Conservation (phyloP, 192 early-diverging fungal species). For the Pecoramyces ruminantium region DNA sequence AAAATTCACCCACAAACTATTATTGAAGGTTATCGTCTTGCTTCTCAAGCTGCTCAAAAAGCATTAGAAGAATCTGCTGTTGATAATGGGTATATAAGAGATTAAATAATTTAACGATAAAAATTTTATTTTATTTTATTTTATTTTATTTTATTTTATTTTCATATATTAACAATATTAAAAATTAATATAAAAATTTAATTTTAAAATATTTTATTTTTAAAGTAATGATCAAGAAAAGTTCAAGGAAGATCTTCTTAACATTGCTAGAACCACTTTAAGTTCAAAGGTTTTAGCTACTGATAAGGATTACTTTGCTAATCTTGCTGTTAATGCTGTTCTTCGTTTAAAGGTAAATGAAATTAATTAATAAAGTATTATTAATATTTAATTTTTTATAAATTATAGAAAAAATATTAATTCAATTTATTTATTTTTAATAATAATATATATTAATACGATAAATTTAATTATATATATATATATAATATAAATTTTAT, state of each 20-base stretch:
- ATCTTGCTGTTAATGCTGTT: conserved; percentile 92
- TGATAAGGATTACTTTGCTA: conserved; percentile 91
- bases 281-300: conserved; percentile 90
- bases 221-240: conserved; percentile 31
- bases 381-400: no score
- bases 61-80: conserved; percentile 64
- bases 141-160: no score
- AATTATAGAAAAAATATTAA: no score
- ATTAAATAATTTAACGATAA: no score
- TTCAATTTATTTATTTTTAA: no score
- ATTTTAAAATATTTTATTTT: not conserved
- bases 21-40: conserved; percentile 87
- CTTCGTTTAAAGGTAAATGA: conserved; percentile 75
- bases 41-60: conserved; percentile 61
- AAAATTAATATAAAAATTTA: not conserved
- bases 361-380: no score
- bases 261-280: conserved; percentile 95
- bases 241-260: conserved; percentile 81
- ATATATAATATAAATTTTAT: no score
- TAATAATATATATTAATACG: no score
- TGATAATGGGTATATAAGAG: conserved; percentile 37
- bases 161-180: no score
- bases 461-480: no score
- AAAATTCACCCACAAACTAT: conserved; percentile 97
- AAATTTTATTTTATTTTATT: no score